Conservation (phyloP, 2,329 filamentous ascomycete species). For the Colletotrichum graminicola region DNA sequence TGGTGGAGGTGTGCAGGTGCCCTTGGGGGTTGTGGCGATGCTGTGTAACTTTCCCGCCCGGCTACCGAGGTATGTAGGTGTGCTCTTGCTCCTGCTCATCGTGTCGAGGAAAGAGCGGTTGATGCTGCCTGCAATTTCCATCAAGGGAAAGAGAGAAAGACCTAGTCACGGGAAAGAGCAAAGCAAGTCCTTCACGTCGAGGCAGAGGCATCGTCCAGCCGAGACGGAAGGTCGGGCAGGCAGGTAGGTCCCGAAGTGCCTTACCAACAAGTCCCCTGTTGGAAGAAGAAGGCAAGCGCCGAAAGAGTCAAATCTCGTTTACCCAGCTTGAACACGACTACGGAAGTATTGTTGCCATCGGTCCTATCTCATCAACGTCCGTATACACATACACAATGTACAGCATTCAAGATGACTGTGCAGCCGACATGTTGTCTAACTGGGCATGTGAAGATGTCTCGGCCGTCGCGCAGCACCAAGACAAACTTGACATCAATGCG, state of each 20-base stretch:
- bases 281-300: background rate
- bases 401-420: too few relatives aligned
- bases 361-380: too few relatives aligned
- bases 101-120: background rate
- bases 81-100: too few relatives aligned
- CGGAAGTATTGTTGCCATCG: background rate
- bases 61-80: too few relatives aligned
- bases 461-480: too few relatives aligned
- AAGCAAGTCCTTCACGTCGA: background rate
- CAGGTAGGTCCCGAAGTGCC: background rate
- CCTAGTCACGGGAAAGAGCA: background rate
- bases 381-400: too few relatives aligned
- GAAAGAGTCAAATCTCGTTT: background rate
- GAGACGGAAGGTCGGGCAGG: background rate
- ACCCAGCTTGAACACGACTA: background rate
- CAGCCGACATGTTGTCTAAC: background rate
- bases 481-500: too few relatives aligned
- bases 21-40: too few relatives aligned
- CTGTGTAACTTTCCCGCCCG: background rate
- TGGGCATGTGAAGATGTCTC: background rate
- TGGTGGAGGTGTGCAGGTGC: background rate
- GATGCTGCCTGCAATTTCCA: background rate
- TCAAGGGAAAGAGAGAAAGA: background rate
- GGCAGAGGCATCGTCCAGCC: background rate
- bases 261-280: background rate